Evolutionary conservation across 345 rosid species (phyloP).

Genomic region (Camelina sativa): DNA sequence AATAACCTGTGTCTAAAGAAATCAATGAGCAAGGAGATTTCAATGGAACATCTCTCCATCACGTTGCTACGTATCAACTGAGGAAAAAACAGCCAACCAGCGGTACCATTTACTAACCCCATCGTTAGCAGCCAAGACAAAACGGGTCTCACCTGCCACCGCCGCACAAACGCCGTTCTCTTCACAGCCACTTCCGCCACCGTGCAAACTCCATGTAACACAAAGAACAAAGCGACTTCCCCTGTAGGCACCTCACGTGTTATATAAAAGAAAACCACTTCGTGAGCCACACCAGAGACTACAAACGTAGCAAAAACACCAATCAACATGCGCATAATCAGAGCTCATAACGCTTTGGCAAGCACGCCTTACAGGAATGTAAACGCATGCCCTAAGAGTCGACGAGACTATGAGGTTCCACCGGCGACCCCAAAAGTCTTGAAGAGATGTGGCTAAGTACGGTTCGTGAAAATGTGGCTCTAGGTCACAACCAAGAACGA

Average conservation of each 20-base stretch:
- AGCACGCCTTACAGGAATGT: slow-evolving; percentile 39
- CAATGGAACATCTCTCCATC: slow-evolving; percentile 22
- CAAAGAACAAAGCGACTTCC: slow-evolving; percentile 65
- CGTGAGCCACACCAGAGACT: slow-evolving; percentile 69
- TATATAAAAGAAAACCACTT: slow-evolving; percentile 44
- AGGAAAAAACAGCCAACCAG: slow-evolving; percentile 49
- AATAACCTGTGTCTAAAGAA: slow-evolving; percentile 8
- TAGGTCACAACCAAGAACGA: slow-evolving; percentile 35
- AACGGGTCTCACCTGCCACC: slow-evolving; percentile 24
- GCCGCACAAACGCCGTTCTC: background rate
- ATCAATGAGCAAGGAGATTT: slow-evolving; percentile 20
- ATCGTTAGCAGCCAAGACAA: slow-evolving; percentile 30
- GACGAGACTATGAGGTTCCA: slow-evolving; percentile 56
- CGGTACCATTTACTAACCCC: slow-evolving; percentile 37
- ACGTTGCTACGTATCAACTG: slow-evolving; percentile 29
- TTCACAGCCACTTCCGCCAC: slow-evolving; percentile 33
- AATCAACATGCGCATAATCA: background rate
- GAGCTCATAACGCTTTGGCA: background rate
- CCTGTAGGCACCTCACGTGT: slow-evolving; percentile 56
- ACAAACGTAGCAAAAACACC: slow-evolving; percentile 30
- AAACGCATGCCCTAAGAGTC: slow-evolving; percentile 47
- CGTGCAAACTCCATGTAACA: slow-evolving; percentile 60
- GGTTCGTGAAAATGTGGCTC: slow-evolving; percentile 49
- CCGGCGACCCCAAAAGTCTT: slow-evolving; percentile 60
- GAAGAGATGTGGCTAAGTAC: slow-evolving; percentile 53